Evolutionary conservation across 1,284 basidiomycete genomes (phyloP), one percentile per base, ranked within the genome.

Genomic region (Ceratobasidium sp.): DNA sequence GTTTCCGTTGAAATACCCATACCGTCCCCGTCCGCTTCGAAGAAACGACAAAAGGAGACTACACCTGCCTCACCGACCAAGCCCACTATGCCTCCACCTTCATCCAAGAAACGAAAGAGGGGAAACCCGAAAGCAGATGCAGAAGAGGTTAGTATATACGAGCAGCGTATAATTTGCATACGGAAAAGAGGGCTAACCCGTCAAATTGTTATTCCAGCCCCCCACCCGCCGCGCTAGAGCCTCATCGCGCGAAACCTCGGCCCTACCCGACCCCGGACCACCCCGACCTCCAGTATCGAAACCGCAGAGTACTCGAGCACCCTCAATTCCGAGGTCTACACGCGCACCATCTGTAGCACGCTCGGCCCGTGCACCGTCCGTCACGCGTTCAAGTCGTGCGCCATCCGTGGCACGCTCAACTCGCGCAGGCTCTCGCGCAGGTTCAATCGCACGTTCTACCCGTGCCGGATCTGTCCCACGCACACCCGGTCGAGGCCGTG

Each of bases 281-380:
- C 55, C 71, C 20, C 46, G 60, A 33, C 71, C 71, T 23, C 60
- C 71, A 23, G 33, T 65, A 46, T 75, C 71, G 2, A 75, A 60
- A 52, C 50, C 48, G 3, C 41, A 65, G 10, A 65, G 60, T 30
- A 48, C 71, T 18, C 52, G 68, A 57, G 52, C 48, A 38, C 68
- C 68, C 12, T 70, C 68, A 23, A 50, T 70, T 4, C 20, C 68
- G 35, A n/a, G 68, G 7, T 70, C 68, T 27, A 57, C 35, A 18
- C 57, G 71, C 27, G 59, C 71, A 2, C 71, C 71, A 3, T 74
- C 71, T n/a, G 71, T 74, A 64, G 10, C 71, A 33, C 71, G 59
- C 30, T 74, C 71, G 7, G 14, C 71, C 4, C 57, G 71, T 10
- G 71, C 71, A 4, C 44, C 71, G 1, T 74, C 71, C 20, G 71